phyloP scores from a whole-genome alignment of 2,329 filamentous ascomycete species.

The Apiospora pterosperma region DNA sequence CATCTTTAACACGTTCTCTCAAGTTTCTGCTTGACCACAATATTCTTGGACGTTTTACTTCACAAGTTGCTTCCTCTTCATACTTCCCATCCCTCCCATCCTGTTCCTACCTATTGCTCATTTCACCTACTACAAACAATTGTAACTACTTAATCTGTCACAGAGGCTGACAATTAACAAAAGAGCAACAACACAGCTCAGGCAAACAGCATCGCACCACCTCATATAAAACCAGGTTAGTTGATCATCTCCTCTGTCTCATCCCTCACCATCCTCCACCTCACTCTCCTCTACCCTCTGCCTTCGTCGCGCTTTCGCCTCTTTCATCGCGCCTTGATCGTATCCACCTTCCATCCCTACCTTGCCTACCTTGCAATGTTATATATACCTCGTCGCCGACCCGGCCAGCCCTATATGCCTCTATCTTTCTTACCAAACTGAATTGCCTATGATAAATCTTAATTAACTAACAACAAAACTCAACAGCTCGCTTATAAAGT shows the following conservation, averaged over 20 bases:
- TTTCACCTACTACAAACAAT: background rate
- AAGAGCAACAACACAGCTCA: background rate
- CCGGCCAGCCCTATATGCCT: background rate
- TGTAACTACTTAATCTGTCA: background rate
- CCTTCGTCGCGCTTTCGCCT: background rate
- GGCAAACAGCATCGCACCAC: background rate
- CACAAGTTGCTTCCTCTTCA: background rate
- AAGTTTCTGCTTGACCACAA: background rate
- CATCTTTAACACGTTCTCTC: background rate
- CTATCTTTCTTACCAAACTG: background rate
- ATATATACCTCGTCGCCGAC: background rate
- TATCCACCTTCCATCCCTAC: background rate
- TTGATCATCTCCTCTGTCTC: background rate
- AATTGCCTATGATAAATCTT: background rate
- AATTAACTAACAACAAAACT: background rate
- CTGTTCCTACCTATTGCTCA: background rate
- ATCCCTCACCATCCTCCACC: background rate
- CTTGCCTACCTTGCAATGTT: background rate
- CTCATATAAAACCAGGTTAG: background rate
- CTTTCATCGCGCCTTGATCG: background rate
- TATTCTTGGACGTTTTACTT: background rate
- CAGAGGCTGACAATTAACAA: background rate
- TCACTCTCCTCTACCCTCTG: background rate
- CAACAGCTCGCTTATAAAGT: background rate
- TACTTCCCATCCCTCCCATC: background rate